Percentiles rank a stretch among this genome's conserved stretches.
These are phyloP conservation scores for Aspergillus sp. DNA, from an alignment of 2,329 filamentous ascomycete genomes.

Conservation along the genomic window DNA sequence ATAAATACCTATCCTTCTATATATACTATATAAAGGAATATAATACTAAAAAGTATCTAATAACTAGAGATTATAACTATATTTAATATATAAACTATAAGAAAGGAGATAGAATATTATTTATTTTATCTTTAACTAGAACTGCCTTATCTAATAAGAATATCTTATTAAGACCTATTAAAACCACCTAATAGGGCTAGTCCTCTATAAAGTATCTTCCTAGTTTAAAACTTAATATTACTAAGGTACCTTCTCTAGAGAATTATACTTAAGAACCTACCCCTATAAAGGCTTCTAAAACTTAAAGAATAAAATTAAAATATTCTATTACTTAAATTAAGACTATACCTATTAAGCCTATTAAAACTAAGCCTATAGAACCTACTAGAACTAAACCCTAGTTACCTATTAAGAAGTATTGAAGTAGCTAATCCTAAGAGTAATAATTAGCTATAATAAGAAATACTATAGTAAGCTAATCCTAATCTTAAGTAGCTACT, in stretches of 20 bases:
- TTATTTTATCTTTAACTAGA: not conserved
- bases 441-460: not conserved
- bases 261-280: not conserved
- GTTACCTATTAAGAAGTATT: too few relatives aligned
- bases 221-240: not conserved
- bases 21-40: not conserved
- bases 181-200: not conserved
- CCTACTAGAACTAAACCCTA: too few relatives aligned
- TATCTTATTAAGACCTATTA: not conserved
- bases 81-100: not conserved
- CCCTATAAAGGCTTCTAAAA: not conserved
- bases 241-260: not conserved
- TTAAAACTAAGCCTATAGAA: too few relatives aligned
- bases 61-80: not conserved
- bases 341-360: too few relatives aligned
- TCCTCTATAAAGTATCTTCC: not conserved
- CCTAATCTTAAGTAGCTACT: too few relatives aligned
- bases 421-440: not conserved
- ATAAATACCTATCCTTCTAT: not conserved
- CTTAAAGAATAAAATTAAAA: not conserved
- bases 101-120: not conserved
- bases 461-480: not conserved
- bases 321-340: too few relatives aligned
- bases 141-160: not conserved
- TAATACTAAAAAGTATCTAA: not conserved